A percentile compares a stretch with the other conserved stretches of the same genome.
Evolutionary conservation across 371 early-diverging fungal genomes (phyloP).

Genomic region (Neoconidiobolus thromboides): DNA sequence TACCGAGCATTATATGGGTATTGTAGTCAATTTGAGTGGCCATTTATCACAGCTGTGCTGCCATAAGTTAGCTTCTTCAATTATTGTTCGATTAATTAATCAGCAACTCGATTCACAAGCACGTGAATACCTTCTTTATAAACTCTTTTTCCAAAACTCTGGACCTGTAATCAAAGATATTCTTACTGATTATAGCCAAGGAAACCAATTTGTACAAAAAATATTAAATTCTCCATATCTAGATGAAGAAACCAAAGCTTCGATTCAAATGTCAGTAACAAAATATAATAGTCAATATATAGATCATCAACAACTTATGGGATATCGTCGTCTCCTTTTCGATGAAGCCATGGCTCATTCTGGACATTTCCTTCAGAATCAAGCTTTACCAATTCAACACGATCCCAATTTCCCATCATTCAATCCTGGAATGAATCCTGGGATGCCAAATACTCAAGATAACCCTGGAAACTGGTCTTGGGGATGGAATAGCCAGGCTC

Average conservation of each 20-base stretch:
- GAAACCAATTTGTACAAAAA: conserved; percentile 63
- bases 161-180: conserved; percentile 45
- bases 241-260: conserved; percentile 9
- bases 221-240: conserved; percentile 62
- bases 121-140: conserved; percentile 56
- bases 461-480: too few species aligned
- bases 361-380: not conserved
- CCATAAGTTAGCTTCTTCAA: conserved; percentile 78
- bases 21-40: conserved; percentile 22
- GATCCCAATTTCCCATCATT: not conserved
- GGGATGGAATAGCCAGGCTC: too few species aligned
- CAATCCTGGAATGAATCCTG: too few species aligned
- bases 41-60: conserved; percentile 52
- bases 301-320: not conserved
- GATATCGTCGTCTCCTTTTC: not conserved
- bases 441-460: too few species aligned
- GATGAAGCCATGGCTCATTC: not conserved
- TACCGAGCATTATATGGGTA: conserved; percentile 48
- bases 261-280: not conserved
- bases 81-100: conserved; percentile 68
- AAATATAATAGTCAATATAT: not conserved
- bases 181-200: conserved; percentile 60
- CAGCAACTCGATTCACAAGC: conserved; percentile 74
- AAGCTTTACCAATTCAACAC: not conserved
- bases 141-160: conserved; percentile 33